These are phyloP conservation scores for Phytophthora lateralis DNA, from an alignment of 352 stramenopile genomes.

Conservation along the genomic window DNA sequence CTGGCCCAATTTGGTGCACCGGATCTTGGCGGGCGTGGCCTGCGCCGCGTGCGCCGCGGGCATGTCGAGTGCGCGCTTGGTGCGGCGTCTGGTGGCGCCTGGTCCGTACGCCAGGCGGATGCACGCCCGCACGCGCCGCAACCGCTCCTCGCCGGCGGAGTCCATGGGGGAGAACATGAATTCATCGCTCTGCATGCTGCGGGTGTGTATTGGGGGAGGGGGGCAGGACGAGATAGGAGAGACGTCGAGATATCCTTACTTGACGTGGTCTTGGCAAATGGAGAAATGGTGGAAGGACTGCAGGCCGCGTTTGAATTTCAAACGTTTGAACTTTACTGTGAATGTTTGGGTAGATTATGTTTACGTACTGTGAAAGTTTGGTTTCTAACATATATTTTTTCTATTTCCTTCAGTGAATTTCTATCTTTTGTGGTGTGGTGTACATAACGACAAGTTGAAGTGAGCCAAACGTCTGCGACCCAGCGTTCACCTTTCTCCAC, in stretches of 20 bases:
- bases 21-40: conserved; percentile 25
- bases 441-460: conserved; percentile 35
- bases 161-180: conserved; percentile 62
- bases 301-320: conserved; percentile 28
- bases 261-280: conserved; percentile 4
- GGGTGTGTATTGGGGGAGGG: background rate
- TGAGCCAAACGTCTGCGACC: conserved; percentile 8
- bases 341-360: background rate
- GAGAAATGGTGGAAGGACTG: conserved; percentile 21
- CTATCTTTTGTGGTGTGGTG: conserved; percentile 6
- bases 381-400: too few relatives aligned
- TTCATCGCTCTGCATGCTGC: conserved; percentile 29
- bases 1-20: conserved; percentile 47
- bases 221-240: background rate
- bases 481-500: conserved; percentile 8
- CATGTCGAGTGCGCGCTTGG: conserved; percentile 34
- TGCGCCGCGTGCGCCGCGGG: conserved; percentile 6
- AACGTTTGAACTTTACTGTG: conserved; percentile 29
- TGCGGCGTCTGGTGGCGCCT: conserved; percentile 18
- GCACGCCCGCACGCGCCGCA: conserved; percentile 46
- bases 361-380: too few relatives aligned
- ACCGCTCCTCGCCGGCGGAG: conserved; percentile 39
- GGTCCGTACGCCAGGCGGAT: conserved; percentile 52
- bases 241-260: background rate
- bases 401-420: too few relatives aligned